A percentile compares a stretch with the other conserved stretches of the same genome.
Evolutionary conservation across 192 early-diverging fungal species (phyloP).

Genomic region (Radiomyces spectabilis): DNA sequence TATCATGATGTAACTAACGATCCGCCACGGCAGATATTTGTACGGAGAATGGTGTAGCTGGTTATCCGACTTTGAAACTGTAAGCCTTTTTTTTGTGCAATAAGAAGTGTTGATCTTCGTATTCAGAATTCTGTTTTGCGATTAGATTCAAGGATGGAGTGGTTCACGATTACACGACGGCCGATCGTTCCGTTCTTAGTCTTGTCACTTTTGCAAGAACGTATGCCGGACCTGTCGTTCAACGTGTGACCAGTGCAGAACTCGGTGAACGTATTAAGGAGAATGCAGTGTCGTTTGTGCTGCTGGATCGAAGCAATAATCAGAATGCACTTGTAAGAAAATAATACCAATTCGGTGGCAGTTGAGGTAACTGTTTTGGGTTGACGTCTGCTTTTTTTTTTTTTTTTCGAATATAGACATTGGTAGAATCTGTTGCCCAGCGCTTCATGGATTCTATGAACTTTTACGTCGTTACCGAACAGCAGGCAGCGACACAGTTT

Average conservation of each 20-base stretch:
- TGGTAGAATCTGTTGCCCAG: slow-evolving; percentile 8
- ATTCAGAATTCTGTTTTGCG: background rate
- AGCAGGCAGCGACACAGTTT: background rate
- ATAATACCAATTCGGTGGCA: slow-evolving; percentile 9
- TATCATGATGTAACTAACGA: background rate
- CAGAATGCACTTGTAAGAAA: slow-evolving; percentile 20
- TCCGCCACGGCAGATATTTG: slow-evolving; percentile 39
- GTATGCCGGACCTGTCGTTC: slow-evolving; percentile 1
- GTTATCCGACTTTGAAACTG: slow-evolving; percentile 83
- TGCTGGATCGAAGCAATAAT: slow-evolving; percentile 43
- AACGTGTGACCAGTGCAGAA: slow-evolving; percentile 22
- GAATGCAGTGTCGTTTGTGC: slow-evolving; percentile 45
- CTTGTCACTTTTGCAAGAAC: slow-evolving; percentile 11
- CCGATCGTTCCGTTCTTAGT: slow-evolving; percentile 3
- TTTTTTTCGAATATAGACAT: slow-evolving; percentile 4
- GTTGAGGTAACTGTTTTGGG: slow-evolving; percentile 8
- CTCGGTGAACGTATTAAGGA: slow-evolving; percentile 32
- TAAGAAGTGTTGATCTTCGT: background rate
- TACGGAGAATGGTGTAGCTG: slow-evolving; percentile 52
- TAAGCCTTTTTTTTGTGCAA: slow-evolving; percentile 12
- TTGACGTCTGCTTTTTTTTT: background rate
- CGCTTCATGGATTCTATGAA: slow-evolving; percentile 9
- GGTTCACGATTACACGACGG: background rate
- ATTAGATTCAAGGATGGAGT: background rate
- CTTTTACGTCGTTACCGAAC: slow-evolving; percentile 32